Percentiles rank a stretch among this genome's conserved stretches.
These are phyloP conservation scores for Setaria viridis DNA, from an alignment of 202 grass and related monocot species.

Conservation along the genomic window DNA sequence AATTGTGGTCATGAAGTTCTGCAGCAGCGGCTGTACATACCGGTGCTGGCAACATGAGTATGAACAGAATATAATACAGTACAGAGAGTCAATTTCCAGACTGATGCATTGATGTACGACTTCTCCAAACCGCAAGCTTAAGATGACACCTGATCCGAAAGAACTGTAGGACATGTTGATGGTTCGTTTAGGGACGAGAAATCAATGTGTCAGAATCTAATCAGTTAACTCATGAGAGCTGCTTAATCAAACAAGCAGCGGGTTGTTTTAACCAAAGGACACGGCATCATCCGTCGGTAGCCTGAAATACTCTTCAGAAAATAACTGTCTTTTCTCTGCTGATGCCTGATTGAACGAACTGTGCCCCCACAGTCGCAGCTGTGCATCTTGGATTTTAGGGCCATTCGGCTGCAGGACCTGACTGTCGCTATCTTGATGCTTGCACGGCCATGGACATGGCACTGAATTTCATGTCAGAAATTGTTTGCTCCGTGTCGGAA, in stretches of 20 bases:
- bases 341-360: background rate
- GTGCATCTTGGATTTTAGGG: slow-evolving; percentile 39
- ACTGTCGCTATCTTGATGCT: background rate
- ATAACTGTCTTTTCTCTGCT: background rate
- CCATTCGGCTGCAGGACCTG: background rate
- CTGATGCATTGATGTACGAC: background rate
- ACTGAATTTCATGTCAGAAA: slow-evolving; percentile 35
- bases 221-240: background rate
- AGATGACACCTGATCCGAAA: slow-evolving; percentile 13
- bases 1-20: slow-evolving; percentile 10
- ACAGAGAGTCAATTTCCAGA: background rate
- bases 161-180: background rate
- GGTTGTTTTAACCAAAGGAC: slow-evolving; percentile 9
- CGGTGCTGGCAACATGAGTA: background rate
- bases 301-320: background rate
- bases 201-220: background rate
- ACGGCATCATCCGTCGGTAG: slow-evolving; percentile 9
- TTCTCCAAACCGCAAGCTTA: slow-evolving; percentile 8
- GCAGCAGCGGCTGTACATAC: background rate
- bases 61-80: background rate
- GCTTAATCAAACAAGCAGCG: background rate
- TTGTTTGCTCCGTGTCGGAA: slow-evolving; percentile 27
- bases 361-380: slow-evolving; percentile 2
- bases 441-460: slow-evolving; percentile 27
- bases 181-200: slow-evolving; percentile 3